phyloP scores from a whole-genome alignment of 371 early-diverging fungal species.

The Ordospora pajunii region DNA sequence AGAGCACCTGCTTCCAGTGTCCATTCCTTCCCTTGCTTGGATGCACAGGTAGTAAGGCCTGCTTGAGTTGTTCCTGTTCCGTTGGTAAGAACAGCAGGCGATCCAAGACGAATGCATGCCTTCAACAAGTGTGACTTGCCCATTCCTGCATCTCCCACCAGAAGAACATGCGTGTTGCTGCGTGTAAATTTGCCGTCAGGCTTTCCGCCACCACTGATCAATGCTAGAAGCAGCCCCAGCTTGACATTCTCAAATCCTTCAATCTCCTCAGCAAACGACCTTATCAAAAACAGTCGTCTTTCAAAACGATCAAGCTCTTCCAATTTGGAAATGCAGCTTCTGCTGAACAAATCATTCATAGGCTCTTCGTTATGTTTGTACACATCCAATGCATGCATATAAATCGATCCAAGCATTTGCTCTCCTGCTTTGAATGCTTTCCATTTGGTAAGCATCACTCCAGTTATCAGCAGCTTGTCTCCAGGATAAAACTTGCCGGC shows the following conservation, averaged over 20 bases:
- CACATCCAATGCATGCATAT: conserved; percentile 40
- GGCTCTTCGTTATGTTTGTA: conserved; percentile 21
- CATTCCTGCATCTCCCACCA: conserved; percentile 59
- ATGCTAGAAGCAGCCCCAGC: conserved; percentile 52
- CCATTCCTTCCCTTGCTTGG: conserved; percentile 60
- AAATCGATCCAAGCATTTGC: conserved; percentile 38
- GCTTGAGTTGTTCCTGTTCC: conserved; percentile 59
- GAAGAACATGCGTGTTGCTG: conserved; percentile 51
- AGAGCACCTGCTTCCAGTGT: conserved; percentile 86
- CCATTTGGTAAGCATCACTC: conserved; percentile 45
- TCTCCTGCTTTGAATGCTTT: conserved; percentile 36
- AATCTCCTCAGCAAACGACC: conserved; percentile 44
- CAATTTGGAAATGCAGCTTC: background rate
- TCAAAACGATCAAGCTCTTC: conserved; percentile 14
- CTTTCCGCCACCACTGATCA: conserved; percentile 30
- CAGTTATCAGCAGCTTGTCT: conserved; percentile 48
- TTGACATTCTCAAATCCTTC: conserved; percentile 48
- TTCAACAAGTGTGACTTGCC: conserved; percentile 58
- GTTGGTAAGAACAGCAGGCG: conserved; percentile 52
- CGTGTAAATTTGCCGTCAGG: background rate
- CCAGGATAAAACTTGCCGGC: conserved; percentile 54
- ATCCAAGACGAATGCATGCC: conserved; percentile 34
- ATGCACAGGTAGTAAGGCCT: conserved; percentile 61
- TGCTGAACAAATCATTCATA: background rate
- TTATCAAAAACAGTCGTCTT: conserved; percentile 34